Evolutionary conservation across 805 yeast genomes (phyloP).

Genomic region (Lachancea waltii): DNA sequence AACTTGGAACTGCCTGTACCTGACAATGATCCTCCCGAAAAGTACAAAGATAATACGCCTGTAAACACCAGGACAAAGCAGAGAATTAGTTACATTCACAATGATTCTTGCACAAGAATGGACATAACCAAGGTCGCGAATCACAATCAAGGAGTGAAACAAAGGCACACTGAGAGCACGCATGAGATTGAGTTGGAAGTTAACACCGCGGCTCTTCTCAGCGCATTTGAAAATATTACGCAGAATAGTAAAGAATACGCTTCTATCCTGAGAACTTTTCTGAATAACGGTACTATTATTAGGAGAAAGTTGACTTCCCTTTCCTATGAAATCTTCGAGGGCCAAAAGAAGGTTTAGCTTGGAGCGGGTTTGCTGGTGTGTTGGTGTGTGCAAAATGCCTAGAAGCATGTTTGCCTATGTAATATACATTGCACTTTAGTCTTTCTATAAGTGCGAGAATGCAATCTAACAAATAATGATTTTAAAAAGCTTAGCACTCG

Average conservation of each 20-base stretch:
- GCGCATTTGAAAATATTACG: conserved; percentile 36
- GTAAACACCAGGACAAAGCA: conserved; percentile 60
- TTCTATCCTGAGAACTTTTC: conserved; percentile 47
- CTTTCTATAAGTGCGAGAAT: not conserved
- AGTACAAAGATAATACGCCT: conserved; percentile 48
- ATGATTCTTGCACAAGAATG: conserved; percentile 64
- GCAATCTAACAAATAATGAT: not conserved
- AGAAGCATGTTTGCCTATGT: not conserved
- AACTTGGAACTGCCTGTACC: conserved; percentile 66
- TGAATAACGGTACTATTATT: conserved; percentile 52
- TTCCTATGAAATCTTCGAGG: conserved; percentile 33
- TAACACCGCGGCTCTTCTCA: conserved; percentile 38
- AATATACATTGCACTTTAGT: not conserved
- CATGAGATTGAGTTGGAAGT: conserved; percentile 49
- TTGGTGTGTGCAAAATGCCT: not conserved
- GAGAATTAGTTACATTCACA: conserved; percentile 64
- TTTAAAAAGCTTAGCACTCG: conserved; percentile 2
- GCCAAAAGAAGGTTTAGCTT: conserved; percentile 28
- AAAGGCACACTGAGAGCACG: conserved; percentile 25
- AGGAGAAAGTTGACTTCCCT: conserved; percentile 32
- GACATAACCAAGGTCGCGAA: conserved; percentile 58
- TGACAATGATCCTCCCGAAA: conserved; percentile 48
- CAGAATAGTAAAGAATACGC: conserved; percentile 51
- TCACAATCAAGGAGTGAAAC: conserved; percentile 23
- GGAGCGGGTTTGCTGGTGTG: too few species aligned